Evolutionary conservation across 148 eudicot species (phyloP), one percentile per base, ranked within the genome.

Genomic region (Nepenthes gracilis): DNA sequence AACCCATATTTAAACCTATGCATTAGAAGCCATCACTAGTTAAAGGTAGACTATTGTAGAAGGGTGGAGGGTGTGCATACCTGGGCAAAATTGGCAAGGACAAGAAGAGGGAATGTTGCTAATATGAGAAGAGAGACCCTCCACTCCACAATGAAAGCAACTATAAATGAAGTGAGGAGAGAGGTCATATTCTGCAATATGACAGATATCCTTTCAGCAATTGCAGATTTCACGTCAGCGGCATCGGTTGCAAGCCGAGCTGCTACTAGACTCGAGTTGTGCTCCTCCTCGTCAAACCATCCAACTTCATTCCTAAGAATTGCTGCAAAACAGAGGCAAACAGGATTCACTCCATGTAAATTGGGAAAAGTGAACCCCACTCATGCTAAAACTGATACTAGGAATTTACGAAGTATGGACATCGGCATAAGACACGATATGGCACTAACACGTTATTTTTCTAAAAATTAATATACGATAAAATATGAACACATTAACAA

Each of bases 221-320:
- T 87, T 15, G 99, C 99, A 0, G 99, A 86, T 77, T 94, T 94
- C 64, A 94, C 97, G 53, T 94, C 99, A 0, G 97, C 99, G 2
- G 99, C 97, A 54, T 94, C 99, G 8, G 95, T 87, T 12, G 99
- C 84, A 54, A 94, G 67, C 6, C 93, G 89, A 67, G 99, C 90
- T 54, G 99, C 99, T 14, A 94, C 73, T 1, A 94, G 95, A 84
- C 95, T 89, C 9, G 99, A 94, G 78, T 89, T 94, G 71, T 94
- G 90, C 80, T 94, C 99, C 63, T 94, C 99, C 82, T 94, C 99
- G 1, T 94, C 99, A 71, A 81, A 94, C 97, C 99, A 94, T 66
- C 95, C 99, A 11, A 94, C 97, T 81, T 94, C 99, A 69, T 94
- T 94, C 87, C 88, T 81, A 69, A 94, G 59, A n/a, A 94, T 89